Conservation (phyloP, 2,329 filamentous ascomycete genomes). For the Beauveria scarabaeidicola region DNA sequence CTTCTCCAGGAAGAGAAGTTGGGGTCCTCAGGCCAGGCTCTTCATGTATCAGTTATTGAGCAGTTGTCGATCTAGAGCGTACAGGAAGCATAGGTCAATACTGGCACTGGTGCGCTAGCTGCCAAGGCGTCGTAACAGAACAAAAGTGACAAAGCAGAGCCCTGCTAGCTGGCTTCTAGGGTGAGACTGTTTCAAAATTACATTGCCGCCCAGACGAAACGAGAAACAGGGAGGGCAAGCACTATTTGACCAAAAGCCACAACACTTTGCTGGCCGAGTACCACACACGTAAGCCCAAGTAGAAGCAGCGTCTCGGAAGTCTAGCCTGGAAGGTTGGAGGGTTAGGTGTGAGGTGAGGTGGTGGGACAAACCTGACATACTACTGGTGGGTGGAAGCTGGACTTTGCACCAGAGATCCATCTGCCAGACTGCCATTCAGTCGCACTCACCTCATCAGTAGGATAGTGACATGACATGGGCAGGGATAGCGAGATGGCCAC, state of each 20-base stretch:
- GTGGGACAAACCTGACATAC: neutral
- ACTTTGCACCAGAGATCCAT: neutral
- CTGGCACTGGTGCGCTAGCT: neutral
- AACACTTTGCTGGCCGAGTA: slow-evolving; percentile 3
- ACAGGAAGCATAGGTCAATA: neutral
- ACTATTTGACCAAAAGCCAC: neutral
- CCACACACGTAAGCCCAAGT: slow-evolving; percentile 5
- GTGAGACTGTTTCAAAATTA: slow-evolving; percentile 12
- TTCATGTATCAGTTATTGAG: slow-evolving; percentile 8
- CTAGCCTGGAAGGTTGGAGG: neutral
- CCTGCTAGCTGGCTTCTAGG: slow-evolving; percentile 2
- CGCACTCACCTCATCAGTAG: neutral
- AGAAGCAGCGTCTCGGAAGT: neutral
- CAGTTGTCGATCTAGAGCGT: slow-evolving; percentile 3
- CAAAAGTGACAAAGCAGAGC: neutral
- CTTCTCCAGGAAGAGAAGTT: neutral
- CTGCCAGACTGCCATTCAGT: neutral
- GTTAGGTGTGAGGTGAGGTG: slow-evolving; percentile 6
- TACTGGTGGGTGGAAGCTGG: neutral
- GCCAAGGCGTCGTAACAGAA: slow-evolving; percentile 9
- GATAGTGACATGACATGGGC: slow-evolving; percentile 2
- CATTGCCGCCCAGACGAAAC: slow-evolving; percentile 7
- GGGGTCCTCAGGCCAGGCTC: neutral
- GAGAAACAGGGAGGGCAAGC: slow-evolving; percentile 3
- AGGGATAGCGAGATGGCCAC: slow-evolving; percentile 1